Conservation (phyloP, 169 alveolate species). For the Blepharisma undulans region DNA sequence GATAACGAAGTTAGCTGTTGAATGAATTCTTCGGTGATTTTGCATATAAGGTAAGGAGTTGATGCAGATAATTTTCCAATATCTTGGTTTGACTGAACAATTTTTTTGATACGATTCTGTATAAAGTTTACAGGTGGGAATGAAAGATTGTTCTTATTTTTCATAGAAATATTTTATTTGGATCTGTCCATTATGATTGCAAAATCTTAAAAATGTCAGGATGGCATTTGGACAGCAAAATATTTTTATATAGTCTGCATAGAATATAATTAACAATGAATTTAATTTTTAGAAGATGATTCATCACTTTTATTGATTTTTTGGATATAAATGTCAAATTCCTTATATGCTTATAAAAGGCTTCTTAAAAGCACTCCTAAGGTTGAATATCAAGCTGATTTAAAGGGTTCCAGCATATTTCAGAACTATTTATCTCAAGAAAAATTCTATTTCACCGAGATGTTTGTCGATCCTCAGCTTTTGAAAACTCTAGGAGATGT, state of each 20-base stretch:
- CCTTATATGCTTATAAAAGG: background rate
- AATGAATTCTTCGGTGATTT: slow-evolving; percentile 22
- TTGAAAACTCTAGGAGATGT: background rate
- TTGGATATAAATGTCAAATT: background rate
- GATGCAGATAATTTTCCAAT: slow-evolving; percentile 19
- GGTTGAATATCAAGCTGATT: background rate
- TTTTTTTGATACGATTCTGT: background rate
- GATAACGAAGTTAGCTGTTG: background rate
- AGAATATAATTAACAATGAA: no score
- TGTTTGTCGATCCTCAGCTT: background rate
- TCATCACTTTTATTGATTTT: no score
- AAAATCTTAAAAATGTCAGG: background rate
- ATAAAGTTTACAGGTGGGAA: slow-evolving; percentile 3
- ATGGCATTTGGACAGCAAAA: background rate
- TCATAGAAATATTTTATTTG: slow-evolving; percentile 4
- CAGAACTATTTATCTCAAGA: background rate
- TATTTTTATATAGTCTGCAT: no score
- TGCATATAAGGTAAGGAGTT: slow-evolving; percentile 12
- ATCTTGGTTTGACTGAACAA: background rate
- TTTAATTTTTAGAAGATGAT: no score
- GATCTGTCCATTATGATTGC: background rate
- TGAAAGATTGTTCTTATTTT: background rate
- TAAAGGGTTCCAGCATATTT: background rate
- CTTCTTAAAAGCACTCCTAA: background rate
- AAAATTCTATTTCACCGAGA: background rate